Evolutionary conservation across 148 eudicot genomes (phyloP).

Genomic region (Tetragonia tetragonoides): DNA sequence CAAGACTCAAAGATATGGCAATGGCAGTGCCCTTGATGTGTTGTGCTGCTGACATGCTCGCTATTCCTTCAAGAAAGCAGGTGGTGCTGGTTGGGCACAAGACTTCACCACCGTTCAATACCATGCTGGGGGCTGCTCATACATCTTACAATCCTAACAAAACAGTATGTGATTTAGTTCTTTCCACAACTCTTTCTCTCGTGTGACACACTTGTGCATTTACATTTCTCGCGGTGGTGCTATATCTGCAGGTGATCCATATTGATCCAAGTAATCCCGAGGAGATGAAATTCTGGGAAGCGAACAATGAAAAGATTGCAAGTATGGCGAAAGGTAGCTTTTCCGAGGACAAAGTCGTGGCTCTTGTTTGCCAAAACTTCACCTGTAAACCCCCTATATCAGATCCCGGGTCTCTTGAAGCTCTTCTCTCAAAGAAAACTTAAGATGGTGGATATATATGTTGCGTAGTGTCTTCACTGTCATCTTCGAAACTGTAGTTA

Average conservation of each 20-base stretch:
- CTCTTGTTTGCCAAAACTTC: conserved; percentile 74
- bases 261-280: conserved; percentile 44
- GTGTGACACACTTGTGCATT: not conserved
- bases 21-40: conserved; percentile 97
- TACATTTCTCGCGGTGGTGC: not conserved
- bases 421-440: conserved; percentile 39
- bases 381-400: conserved; percentile 71
- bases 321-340: conserved; percentile 61
- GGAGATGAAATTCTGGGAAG: conserved; percentile 34
- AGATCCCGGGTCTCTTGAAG: conserved; percentile 55
- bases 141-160: conserved; percentile 65
- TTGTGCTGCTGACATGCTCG: conserved; percentile 84
- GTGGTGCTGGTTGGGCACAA: conserved; percentile 69
- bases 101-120: conserved; percentile 42
- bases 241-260: conserved; percentile 64
- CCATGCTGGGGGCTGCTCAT: conserved; percentile 72
- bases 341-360: conserved; percentile 53
- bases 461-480: no score
- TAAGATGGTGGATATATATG: not conserved
- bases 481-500: no score
- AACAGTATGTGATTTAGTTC: conserved; percentile 42
- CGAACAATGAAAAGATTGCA: conserved; percentile 45
- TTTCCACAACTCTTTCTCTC: not conserved
- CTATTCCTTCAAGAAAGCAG: conserved; percentile 73
- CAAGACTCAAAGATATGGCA: conserved; percentile 62